These are phyloP conservation scores for Rosa chinensis DNA, from an alignment of 306 rosid species.

Conservation along the genomic window DNA sequence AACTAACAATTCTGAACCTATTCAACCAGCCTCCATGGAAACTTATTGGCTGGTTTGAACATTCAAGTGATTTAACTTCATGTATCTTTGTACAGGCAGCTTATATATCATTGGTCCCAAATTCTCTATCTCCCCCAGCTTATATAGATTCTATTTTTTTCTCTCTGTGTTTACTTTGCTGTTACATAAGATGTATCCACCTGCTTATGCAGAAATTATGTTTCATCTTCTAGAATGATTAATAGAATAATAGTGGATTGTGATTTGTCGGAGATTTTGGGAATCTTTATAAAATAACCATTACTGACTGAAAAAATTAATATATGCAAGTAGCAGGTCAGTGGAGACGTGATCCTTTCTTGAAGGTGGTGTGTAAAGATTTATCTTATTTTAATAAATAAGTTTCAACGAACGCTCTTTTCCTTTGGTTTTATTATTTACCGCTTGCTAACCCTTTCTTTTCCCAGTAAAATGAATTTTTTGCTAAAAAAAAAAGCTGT, in stretches of 20 bases:
- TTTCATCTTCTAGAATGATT: neutral
- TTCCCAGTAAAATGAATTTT: neutral
- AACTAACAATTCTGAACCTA: neutral
- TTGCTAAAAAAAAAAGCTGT: neutral
- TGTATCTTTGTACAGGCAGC: slow-evolving; percentile 9
- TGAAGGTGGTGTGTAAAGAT: neutral
- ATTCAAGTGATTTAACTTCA: neutral
- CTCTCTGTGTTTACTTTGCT: neutral
- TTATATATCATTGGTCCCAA: slow-evolving; percentile 5
- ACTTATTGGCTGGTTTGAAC: neutral
- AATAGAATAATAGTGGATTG: too few species aligned
- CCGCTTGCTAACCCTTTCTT: neutral
- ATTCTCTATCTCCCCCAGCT: neutral
- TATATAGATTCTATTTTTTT: too few species aligned
- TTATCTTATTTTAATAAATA: slow-evolving; percentile 1
- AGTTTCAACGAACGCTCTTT: neutral
- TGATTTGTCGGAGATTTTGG: neutral
- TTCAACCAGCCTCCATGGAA: neutral
- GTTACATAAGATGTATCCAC: neutral
- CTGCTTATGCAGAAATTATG: neutral
- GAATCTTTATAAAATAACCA: slow-evolving; percentile 1
- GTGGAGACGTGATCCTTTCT: neutral
- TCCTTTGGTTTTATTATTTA: neutral
- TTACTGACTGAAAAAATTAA: neutral
- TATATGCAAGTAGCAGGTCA: neutral